A percentile compares a stretch with the other conserved stretches of the same genome.
These are phyloP conservation scores for Martiniozyma asiatica DNA, from an alignment of 1,139 yeast species.

Conservation along the genomic window DNA sequence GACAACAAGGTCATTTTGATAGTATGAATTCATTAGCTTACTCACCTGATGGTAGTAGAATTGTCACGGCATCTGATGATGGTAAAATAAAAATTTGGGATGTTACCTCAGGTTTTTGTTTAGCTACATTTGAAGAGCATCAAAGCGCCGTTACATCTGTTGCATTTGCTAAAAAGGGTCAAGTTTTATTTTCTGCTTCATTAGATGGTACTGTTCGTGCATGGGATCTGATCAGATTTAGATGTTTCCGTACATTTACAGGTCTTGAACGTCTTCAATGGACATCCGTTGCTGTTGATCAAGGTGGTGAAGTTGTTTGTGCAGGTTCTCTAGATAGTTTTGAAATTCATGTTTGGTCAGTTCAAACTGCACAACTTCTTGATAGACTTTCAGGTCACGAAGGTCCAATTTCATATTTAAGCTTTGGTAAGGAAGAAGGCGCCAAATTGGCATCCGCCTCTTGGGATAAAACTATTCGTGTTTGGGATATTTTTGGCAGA, in stretches of 20 bases:
- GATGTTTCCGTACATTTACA: constrained; percentile 90
- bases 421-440: constrained; percentile 70
- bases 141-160: constrained; percentile 81
- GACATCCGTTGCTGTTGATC: constrained; percentile 85
- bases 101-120: constrained; percentile 80
- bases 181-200: constrained; percentile 81
- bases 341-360: constrained; percentile 94
- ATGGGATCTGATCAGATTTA: constrained; percentile 85
- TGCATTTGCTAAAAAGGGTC: constrained; percentile 77
- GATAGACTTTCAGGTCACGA: constrained; percentile 88
- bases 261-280: constrained; percentile 84
- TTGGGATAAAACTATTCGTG: constrained; percentile 90
- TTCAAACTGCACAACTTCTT: constrained; percentile 84
- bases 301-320: constrained; percentile 92
- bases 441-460: constrained; percentile 74
- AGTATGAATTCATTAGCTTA: constrained; percentile 73
- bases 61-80: constrained; percentile 92
- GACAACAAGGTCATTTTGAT: constrained; percentile 96
- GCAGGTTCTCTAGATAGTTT: constrained; percentile 89
- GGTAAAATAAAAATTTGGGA: constrained; percentile 98
- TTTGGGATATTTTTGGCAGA: constrained; percentile 88
- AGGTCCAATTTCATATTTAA: constrained; percentile 84
- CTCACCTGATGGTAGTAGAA: constrained; percentile 89
- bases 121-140: constrained; percentile 87
- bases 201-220: constrained; percentile 95